Evolutionary conservation across 1,284 basidiomycete species (phyloP), one percentile per base, ranked within the genome.

Genomic region (Austroboletus olivaceoglutinosus): DNA sequence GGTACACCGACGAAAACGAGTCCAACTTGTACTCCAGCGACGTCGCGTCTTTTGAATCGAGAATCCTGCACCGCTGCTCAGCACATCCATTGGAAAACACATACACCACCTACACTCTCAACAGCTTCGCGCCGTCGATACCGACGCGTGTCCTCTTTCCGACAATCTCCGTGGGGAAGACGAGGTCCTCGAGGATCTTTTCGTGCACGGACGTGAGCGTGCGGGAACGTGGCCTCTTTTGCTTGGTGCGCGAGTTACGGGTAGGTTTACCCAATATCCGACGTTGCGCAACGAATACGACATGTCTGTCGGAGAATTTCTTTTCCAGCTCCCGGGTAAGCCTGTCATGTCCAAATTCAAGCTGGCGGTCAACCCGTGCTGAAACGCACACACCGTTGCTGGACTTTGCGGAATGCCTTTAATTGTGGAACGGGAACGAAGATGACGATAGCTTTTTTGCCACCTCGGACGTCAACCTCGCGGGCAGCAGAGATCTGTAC

Each of bases 21-120:
- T 96, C 93, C 58, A 96, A 82, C 86, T 99, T 99, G 91, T 99
- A 98, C 83, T 99, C 97, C 73, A 99, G 83, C 69, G 93, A 92
- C 72, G 95, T 99, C 57, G 93, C 85, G 73, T 99, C 97, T 77
- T 99, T 99, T 60, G 93, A 82, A 82, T 99, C 97, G 61, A 99
- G 89, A 83, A 94, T 91, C 61, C 93, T 97, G 73, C 57, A 51
- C 39, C 2, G 36, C 16, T 45, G 33, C 36, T 67, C 31, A 67
- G 57, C 50, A 45, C 36, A 55, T 50, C 44, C 55, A 30, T 56
- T 6, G 37, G 12, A 41, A 53, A 54, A 48, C 43, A 42, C 43
- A 56, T 43, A 47, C 15, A 33, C 46, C 38, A 86, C 93, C 60
- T 80, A 96, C 93, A 96, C 93, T 85, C 93, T 92, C 71, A 95